Evolutionary conservation across 164 flowering plant species (phyloP), one percentile per base, ranked within the genome.

Genomic region (Magnolia kwangsiensis): DNA sequence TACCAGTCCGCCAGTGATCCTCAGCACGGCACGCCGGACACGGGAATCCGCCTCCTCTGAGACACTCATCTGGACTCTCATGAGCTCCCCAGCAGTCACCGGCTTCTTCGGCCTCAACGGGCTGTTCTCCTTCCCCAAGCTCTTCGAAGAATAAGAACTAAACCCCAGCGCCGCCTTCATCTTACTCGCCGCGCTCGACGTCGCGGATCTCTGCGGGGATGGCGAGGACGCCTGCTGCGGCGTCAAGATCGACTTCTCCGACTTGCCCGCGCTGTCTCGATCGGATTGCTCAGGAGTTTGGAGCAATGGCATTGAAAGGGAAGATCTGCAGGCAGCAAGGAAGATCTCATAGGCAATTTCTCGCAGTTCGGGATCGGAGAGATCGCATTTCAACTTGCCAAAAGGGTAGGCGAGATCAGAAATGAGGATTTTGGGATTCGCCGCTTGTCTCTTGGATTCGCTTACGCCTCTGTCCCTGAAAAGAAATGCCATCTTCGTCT

Each of bases 1-100:
- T 37, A 88, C 99, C 94, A 93, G 95, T 11, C 91, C 93, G 31
- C 92, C 92, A 77, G 97, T 89, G 58, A 93, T 83, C 74, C 96
- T 85, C 81, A 92, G 76, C 75, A 95, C 81, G 0, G 86, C 97
- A 51, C 95, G 80, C 51, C 94, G 74, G 78, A 92, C 81, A 74
- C 96, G 82, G 11, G 92, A 85, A 87, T 95, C 98, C 0, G 85
- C 79, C 82, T 88, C 90, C 87, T 95, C 97, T 24, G 90, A 82
- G 58, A 95, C 86, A 82, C 87, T 77, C 98, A 95, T 89, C 87
- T 93, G 99, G 51, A 82, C 79, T 80, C 99, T 90, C 80, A 93
- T 81, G 68, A 92, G 63, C 83, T 96, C 97, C 64, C 91, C 97
- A 21, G 85, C 80, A 21, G 92, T 92, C 63, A 77, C 78, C 4